phyloP scores from a whole-genome alignment of 805 yeast genomes.

The Maudiozyma pseudohumilis region DNA sequence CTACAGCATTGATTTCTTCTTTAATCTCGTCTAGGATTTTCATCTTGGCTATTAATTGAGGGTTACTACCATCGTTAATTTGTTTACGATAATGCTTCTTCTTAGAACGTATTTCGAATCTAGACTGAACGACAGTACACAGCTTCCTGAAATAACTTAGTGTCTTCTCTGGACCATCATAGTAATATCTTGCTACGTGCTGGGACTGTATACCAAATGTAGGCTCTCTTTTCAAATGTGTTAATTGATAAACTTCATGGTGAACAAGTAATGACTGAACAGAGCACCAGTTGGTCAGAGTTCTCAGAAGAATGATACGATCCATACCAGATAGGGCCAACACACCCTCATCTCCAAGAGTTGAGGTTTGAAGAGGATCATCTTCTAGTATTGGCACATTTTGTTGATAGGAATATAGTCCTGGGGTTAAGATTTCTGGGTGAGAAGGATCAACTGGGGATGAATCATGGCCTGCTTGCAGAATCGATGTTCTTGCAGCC shows the following conservation, averaged over 20 bases:
- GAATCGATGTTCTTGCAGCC: slow-evolving; percentile 5
- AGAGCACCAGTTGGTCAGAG: slow-evolving; percentile 16
- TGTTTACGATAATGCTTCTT: slow-evolving; percentile 18
- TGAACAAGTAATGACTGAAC: slow-evolving; percentile 16
- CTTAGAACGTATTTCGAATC: slow-evolving; percentile 14
- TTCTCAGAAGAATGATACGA: slow-evolving; percentile 12
- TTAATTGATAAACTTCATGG: slow-evolving; percentile 14
- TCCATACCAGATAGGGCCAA: slow-evolving; percentile 13
- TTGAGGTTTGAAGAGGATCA: slow-evolving; percentile 12
- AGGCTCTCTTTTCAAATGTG: slow-evolving; percentile 20
- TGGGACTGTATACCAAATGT: slow-evolving; percentile 18
- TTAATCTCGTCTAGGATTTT: slow-evolving; percentile 10
- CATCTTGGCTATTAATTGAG: slow-evolving; percentile 10
- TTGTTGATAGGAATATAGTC: slow-evolving; percentile 9
- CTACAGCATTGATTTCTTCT: slow-evolving; percentile 5
- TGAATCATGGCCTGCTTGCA: no score
- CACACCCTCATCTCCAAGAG: slow-evolving; percentile 14
- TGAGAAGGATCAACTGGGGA: slow-evolving; percentile 12
- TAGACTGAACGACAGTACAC: slow-evolving; percentile 11
- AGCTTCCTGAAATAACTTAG: slow-evolving; percentile 12
- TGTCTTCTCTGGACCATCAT: slow-evolving; percentile 14
- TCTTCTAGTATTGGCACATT: slow-evolving; percentile 5
- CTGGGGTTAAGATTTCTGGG: slow-evolving; percentile 15
- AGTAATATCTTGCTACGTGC: slow-evolving; percentile 16
- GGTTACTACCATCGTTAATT: slow-evolving; percentile 12